Percentiles rank a stretch among this genome's conserved stretches.
Conservation (phyloP, 345 rosid genomes). For the Eucalyptus tenuipes region DNA sequence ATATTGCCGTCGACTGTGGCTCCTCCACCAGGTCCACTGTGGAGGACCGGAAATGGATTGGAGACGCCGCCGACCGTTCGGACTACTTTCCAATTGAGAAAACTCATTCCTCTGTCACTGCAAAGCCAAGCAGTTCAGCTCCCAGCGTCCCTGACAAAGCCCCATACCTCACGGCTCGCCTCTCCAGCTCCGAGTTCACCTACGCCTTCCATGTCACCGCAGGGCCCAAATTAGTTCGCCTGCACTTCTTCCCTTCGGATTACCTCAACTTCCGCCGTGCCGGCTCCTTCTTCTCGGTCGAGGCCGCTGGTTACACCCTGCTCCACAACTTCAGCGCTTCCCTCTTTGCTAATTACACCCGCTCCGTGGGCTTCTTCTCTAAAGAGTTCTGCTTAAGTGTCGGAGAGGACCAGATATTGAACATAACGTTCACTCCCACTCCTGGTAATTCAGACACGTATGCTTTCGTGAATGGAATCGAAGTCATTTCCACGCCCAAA, state of each 20-base stretch:
- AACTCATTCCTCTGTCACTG: not conserved
- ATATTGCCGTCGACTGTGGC: not conserved
- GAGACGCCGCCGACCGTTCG: not conserved
- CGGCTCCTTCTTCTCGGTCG: slow-evolving; percentile 5
- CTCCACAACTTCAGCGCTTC: slow-evolving; percentile 10
- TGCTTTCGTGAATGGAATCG: slow-evolving; percentile 22
- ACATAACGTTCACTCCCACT: slow-evolving; percentile 16
- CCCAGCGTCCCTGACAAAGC: fast-evolving
- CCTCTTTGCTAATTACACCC: not conserved
- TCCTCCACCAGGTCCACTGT: not conserved
- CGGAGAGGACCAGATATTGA: not conserved
- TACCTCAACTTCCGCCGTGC: not conserved
- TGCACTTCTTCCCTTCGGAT: slow-evolving; percentile 1
- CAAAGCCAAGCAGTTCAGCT: not conserved
- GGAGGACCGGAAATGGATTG: not conserved
- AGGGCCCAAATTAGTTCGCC: slow-evolving; percentile 22
- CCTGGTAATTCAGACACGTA: not conserved
- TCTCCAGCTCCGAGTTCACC: slow-evolving; percentile 3
- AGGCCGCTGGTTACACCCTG: not conserved
- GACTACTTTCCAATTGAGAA: not conserved
- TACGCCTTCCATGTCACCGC: slow-evolving; percentile 10
- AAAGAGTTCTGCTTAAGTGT: not conserved
- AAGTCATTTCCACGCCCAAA: slow-evolving; percentile 20
- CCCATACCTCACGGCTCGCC: slow-evolving; percentile 11
- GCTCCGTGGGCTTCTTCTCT: fast-evolving